Percentiles rank a stretch among this genome's conserved stretches.
These are phyloP conservation scores for Torulaspora globosa DNA, from an alignment of 1,139 yeast genomes.

Conservation along the genomic window DNA sequence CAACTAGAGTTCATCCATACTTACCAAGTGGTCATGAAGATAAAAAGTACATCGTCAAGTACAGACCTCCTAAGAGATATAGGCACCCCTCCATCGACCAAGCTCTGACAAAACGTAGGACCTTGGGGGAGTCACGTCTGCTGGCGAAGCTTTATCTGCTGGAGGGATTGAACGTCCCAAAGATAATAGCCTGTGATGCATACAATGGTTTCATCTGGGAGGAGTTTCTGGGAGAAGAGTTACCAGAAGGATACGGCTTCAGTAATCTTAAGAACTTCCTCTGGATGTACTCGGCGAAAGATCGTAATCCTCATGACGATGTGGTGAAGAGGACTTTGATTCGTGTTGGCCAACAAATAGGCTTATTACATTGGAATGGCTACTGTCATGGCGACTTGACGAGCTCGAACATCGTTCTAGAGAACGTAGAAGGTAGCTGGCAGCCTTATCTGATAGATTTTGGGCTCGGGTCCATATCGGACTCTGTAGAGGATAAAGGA, in stretches of 20 bases:
- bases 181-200: slow-evolving; percentile 68
- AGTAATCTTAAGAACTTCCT: slow-evolving; percentile 68
- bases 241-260: slow-evolving; percentile 46
- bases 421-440: slow-evolving; percentile 26
- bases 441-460: slow-evolving; percentile 78
- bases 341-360: slow-evolving; percentile 67
- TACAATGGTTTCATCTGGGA: slow-evolving; percentile 82
- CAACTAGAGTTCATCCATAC: slow-evolving; percentile 66
- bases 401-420: slow-evolving; percentile 74
- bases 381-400: slow-evolving; percentile 95
- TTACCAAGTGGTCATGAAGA: slow-evolving; percentile 30
- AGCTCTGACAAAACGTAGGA: slow-evolving; percentile 70
- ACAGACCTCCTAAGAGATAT: slow-evolving; percentile 83
- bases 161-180: slow-evolving; percentile 65
- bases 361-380: slow-evolving; percentile 66
- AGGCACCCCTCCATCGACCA: slow-evolving; percentile 82
- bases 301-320: slow-evolving; percentile 33
- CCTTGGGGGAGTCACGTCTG: slow-evolving; percentile 79
- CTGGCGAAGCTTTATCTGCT: slow-evolving; percentile 52
- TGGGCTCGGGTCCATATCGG: slow-evolving; percentile 75
- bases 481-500: slow-evolving; percentile 84
- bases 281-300: slow-evolving; percentile 53
- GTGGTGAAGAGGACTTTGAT: slow-evolving; percentile 44
- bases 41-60: slow-evolving; percentile 62
- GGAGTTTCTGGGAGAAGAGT: slow-evolving; percentile 60